Base-by-base conservation (phyloP, 352 stramenopile genomes). In the Elongisporangium undulatum region DNA sequence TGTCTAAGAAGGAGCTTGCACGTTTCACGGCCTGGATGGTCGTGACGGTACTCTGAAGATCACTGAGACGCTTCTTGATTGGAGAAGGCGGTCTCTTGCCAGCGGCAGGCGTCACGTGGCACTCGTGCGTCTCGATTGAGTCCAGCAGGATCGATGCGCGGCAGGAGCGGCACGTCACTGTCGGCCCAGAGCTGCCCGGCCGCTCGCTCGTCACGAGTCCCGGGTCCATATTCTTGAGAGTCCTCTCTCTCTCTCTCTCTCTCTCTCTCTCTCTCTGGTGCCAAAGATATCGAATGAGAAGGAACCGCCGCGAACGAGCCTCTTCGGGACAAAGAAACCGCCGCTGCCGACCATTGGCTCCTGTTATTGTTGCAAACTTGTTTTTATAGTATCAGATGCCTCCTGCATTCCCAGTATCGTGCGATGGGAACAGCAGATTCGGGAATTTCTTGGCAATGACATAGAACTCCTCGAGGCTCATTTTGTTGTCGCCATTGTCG, bases 371-470 rank as follows among this genome's bases (percentile, higher is more conserved):
- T n/a, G n/a, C n/a, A n/a, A n/a, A n/a, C n/a, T n/a, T n/a, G n/a
- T n/a, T n/a, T n/a, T n/a, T n/a, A n/a, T n/a, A n/a, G n/a, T 17
- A 53, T 53, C 17, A 17, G 21, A 26, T 22, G 20, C 49, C 49
- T 17, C 22, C 49, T 7, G 49, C 1, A 26, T 26, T 26, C 19
- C 34, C 52, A 34, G 58, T 61, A 9, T 82, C 75, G 26, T 89
- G 76, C 1, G 82, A 71, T 15, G 87, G 87, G 55, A 97, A 96
- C 13, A 97, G 64, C n/a, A 97, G 73, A 58, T 96, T 96, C 3
- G 89, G 90, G 54, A 97, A 97, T 65, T 97, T 97, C 22, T 90
- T 87, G 1, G 82, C 82, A 56, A 96, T 92, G 49, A 82, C 65
- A 53, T 92, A 73, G 55, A 97, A 97, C 71, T 97, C 89, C 51